phyloP scores from a whole-genome alignment of 441 rosid species.

The Erodium texanum region DNA sequence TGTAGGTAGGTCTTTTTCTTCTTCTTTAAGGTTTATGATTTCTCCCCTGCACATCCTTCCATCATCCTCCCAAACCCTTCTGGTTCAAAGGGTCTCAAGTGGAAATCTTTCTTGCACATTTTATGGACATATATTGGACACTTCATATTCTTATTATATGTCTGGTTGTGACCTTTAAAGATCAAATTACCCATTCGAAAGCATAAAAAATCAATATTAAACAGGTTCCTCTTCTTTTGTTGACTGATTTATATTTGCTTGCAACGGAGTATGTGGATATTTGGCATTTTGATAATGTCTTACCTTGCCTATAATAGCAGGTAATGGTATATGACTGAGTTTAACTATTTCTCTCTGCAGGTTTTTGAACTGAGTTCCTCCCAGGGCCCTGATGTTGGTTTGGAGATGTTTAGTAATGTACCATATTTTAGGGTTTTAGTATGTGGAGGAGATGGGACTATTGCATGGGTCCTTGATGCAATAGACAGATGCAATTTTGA shows the following conservation, averaged over 20 bases:
- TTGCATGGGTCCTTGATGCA: constrained; percentile 63
- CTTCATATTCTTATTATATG: background rate
- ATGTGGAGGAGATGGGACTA: constrained; percentile 74
- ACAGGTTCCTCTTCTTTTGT: too few species aligned
- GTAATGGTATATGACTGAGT: constrained; percentile 6
- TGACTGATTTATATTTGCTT: background rate
- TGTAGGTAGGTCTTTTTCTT: background rate
- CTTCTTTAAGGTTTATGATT: background rate
- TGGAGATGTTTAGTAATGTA: constrained; percentile 43
- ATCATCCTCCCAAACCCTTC: background rate
- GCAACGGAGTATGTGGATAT: too few species aligned
- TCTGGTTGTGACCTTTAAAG: background rate
- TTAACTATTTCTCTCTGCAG: constrained; percentile 24
- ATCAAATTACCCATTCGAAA: background rate
- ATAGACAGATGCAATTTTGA: constrained; percentile 51
- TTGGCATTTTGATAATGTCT: too few species aligned
- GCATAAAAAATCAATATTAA: background rate
- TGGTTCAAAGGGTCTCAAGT: background rate
- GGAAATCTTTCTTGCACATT: background rate
- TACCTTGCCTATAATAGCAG: background rate
- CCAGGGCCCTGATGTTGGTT: constrained; percentile 57
- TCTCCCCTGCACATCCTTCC: background rate
- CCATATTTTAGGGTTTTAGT: constrained; percentile 58
- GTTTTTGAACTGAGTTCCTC: constrained; percentile 52
- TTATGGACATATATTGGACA: background rate